These are phyloP conservation scores for Lipomyces kockii DNA, from an alignment of 805 yeast genomes.

Conservation along the genomic window DNA sequence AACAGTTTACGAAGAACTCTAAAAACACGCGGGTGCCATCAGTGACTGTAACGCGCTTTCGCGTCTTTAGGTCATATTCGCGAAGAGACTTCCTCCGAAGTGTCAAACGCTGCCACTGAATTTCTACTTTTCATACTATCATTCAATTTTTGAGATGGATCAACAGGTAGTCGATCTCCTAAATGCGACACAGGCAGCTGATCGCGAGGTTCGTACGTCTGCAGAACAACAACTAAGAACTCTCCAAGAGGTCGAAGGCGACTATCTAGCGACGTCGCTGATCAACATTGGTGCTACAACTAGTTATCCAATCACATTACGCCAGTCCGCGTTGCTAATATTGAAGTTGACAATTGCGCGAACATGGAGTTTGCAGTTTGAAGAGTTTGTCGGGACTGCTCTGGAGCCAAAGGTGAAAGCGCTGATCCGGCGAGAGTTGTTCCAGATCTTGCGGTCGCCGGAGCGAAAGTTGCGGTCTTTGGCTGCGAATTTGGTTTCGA, in stretches of 20 bases:
- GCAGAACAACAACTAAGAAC: conserved; percentile 23
- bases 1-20: no score
- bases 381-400: conserved; percentile 27
- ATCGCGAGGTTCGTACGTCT: conserved; percentile 18
- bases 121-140: background rate
- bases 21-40: no score
- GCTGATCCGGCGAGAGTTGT: conserved; percentile 18
- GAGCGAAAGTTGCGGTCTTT: conserved; percentile 67
- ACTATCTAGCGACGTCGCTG: conserved; percentile 19
- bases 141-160: conserved; percentile 16
- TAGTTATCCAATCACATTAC: conserved; percentile 12
- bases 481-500: conserved; percentile 75
- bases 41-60: background rate
- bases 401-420: conserved; percentile 20
- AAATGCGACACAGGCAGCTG: conserved; percentile 28
- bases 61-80: background rate
- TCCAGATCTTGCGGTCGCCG: conserved; percentile 36
- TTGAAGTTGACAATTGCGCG: conserved; percentile 23
- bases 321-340: conserved; percentile 30
- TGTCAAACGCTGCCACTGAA: background rate
- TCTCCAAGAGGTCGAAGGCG: conserved; percentile 16
- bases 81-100: background rate
- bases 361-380: conserved; percentile 36
- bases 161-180: conserved; percentile 26
- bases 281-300: conserved; percentile 15